These are phyloP conservation scores for Protomyces lactucae-debilis DNA, from an alignment of 1,139 yeast genomes.

Conservation along the genomic window DNA sequence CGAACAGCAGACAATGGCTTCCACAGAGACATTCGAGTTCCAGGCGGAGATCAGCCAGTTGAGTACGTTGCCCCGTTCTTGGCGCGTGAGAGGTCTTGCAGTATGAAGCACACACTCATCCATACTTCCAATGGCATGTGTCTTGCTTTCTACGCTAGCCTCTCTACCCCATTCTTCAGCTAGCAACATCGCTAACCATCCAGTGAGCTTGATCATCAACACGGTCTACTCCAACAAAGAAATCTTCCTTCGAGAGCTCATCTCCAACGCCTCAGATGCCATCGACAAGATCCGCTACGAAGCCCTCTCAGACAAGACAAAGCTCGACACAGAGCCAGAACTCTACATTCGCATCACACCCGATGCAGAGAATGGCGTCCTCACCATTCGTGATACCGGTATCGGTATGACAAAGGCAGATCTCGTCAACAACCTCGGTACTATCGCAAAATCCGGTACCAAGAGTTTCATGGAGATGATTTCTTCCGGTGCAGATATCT, in stretches of 20 bases:
- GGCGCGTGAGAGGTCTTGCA: not conserved
- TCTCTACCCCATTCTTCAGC: not conserved
- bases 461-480: slow-evolving; percentile 99
- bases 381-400: slow-evolving; percentile 99
- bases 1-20: not conserved
- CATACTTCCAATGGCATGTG: not conserved
- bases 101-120: not conserved
- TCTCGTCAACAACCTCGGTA: slow-evolving; percentile 98
- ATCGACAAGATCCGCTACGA: slow-evolving; percentile 96
- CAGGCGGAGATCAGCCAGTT: slow-evolving; percentile 99
- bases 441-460: slow-evolving; percentile 99
- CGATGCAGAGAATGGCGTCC: slow-evolving; percentile 83
- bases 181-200: slow-evolving; percentile 61
- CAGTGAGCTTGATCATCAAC: slow-evolving; percentile 99
- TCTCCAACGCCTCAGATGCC: slow-evolving; percentile 97
- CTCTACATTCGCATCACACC: slow-evolving; percentile 97
- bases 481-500: slow-evolving; percentile 98
- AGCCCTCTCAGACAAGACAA: slow-evolving; percentile 85
- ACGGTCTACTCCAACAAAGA: slow-evolving; percentile 99
- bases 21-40: slow-evolving; percentile 52
- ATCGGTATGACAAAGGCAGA: slow-evolving; percentile 98
- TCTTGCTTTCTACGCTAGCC: not conserved
- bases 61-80: slow-evolving; percentile 63
- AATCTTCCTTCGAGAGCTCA: slow-evolving; percentile 97
- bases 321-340: slow-evolving; percentile 92